These are phyloP conservation scores for Zychaea mexicana DNA, from an alignment of 371 early-diverging fungal genomes.

Conservation along the genomic window DNA sequence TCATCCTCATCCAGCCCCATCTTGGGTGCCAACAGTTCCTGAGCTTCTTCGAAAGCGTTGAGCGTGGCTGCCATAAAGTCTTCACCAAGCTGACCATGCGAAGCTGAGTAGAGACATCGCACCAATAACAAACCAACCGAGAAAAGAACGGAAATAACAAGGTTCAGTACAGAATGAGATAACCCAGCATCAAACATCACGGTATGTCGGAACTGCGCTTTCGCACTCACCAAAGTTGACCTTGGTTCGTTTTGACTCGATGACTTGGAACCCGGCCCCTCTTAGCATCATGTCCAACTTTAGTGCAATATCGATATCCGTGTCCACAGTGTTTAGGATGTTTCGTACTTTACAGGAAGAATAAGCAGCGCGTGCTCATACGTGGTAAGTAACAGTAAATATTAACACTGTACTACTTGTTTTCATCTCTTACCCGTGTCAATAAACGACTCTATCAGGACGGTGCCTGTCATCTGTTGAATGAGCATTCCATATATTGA, in stretches of 20 bases:
- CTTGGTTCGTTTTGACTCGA: constrained; percentile 25
- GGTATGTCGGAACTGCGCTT: neutral
- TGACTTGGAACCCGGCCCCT: constrained; percentile 23
- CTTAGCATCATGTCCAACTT: constrained; percentile 22
- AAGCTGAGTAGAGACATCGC: constrained; percentile 8
- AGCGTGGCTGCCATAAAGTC: constrained; percentile 27
- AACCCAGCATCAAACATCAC: neutral
- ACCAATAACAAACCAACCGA: no score
- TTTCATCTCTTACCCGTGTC: constrained; percentile 32
- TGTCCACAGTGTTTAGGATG: constrained; percentile 13
- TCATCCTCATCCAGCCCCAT: constrained; percentile 38
- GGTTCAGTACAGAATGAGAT: neutral
- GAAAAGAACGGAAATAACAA: neutral
- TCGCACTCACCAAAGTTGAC: constrained; percentile 29
- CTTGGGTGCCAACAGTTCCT: constrained; percentile 19
- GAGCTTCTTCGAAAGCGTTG: constrained; percentile 18
- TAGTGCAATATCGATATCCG: constrained; percentile 27
- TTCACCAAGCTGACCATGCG: constrained; percentile 30
- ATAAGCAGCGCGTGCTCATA: no score
- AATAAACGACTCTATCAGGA: constrained; percentile 41
- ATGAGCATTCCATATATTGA: neutral
- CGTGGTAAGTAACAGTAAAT: no score
- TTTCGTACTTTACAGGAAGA: no score
- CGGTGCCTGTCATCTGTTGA: constrained; percentile 32
- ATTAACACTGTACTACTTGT: no score